phyloP scores from a whole-genome alignment of 495 filamentous ascomycete genomes.

The Beverwykella pulmonaria region DNA sequence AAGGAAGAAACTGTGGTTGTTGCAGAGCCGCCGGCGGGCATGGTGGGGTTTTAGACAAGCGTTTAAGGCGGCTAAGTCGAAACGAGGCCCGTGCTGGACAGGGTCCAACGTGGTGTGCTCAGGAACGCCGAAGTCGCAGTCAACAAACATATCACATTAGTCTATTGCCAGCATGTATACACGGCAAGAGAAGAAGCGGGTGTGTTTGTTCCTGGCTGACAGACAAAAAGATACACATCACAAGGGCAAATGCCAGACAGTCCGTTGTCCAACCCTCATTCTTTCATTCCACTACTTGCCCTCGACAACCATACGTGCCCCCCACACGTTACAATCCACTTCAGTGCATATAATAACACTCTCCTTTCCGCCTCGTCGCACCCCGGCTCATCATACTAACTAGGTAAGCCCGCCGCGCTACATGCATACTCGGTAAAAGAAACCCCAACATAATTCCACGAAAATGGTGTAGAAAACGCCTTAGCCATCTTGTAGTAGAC shows the following conservation, averaged over 20 bases:
- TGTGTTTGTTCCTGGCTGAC: too few relatives aligned
- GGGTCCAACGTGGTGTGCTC: not conserved
- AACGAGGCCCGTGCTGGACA: not conserved
- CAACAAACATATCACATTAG: not conserved
- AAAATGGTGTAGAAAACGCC: not conserved
- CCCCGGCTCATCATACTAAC: not conserved
- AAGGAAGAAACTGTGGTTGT: slow-evolving; percentile 21
- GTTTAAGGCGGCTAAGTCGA: not conserved
- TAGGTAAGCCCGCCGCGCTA: not conserved
- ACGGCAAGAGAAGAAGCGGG: too few relatives aligned
- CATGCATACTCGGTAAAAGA: slow-evolving; percentile 9
- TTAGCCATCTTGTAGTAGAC: not conserved
- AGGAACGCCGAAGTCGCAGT: not conserved
- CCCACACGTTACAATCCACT: too few relatives aligned
- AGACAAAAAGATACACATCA: too few relatives aligned
- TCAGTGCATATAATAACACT: too few relatives aligned
- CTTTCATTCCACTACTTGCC: too few relatives aligned
- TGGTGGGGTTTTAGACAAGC: slow-evolving; percentile 1
- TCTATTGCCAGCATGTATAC: too few relatives aligned
- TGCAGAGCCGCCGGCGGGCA: slow-evolving; percentile 26
- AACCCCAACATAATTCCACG: not conserved
- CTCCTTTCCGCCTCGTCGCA: too few relatives aligned
- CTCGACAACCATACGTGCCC: too few relatives aligned
- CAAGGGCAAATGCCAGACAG: too few relatives aligned
- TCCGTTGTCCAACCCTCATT: too few relatives aligned